Evolutionary conservation across 345 rosid species (phyloP).

Genomic region (Populus nigra): DNA sequence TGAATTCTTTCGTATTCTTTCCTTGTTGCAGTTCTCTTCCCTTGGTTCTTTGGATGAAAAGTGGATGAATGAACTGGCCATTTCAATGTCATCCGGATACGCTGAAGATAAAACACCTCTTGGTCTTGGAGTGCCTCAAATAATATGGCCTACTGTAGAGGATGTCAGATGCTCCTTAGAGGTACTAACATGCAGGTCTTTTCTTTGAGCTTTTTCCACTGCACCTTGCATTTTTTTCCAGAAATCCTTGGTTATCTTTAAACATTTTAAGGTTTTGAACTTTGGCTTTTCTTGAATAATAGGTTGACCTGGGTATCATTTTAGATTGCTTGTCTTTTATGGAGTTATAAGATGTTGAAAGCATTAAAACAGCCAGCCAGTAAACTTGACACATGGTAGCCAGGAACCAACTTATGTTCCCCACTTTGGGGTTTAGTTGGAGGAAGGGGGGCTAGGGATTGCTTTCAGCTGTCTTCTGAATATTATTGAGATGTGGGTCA

Average conservation of each 20-base stretch:
- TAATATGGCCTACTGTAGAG: conserved; percentile 94
- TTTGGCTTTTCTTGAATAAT: not conserved
- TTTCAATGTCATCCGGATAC: conserved; percentile 77
- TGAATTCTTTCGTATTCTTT: conserved; percentile 3
- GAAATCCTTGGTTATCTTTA: not conserved
- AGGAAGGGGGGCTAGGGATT: too few species aligned
- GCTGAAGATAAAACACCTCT: conserved; percentile 75
- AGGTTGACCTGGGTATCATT: not conserved
- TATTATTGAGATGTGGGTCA: not conserved
- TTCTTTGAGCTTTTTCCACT: conserved; percentile 4
- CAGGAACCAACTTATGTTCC: too few species aligned
- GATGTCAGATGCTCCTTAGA: conserved; percentile 89
- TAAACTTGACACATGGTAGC: too few species aligned
- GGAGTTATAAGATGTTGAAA: not conserved
- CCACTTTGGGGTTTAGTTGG: too few species aligned
- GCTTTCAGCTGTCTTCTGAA: not conserved
- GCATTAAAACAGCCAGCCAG: not conserved
- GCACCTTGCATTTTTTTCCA: not conserved
- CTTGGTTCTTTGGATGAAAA: conserved; percentile 92
- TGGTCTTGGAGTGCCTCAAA: conserved; percentile 70
- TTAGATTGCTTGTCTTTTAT: not conserved
- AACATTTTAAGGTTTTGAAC: not conserved
- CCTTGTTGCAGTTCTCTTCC: conserved; percentile 73
- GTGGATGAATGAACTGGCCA: conserved; percentile 84
- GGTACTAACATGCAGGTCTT: conserved; percentile 43